These are phyloP conservation scores for Prosopis cineraria DNA, from an alignment of 306 rosid genomes.

Conservation along the genomic window DNA sequence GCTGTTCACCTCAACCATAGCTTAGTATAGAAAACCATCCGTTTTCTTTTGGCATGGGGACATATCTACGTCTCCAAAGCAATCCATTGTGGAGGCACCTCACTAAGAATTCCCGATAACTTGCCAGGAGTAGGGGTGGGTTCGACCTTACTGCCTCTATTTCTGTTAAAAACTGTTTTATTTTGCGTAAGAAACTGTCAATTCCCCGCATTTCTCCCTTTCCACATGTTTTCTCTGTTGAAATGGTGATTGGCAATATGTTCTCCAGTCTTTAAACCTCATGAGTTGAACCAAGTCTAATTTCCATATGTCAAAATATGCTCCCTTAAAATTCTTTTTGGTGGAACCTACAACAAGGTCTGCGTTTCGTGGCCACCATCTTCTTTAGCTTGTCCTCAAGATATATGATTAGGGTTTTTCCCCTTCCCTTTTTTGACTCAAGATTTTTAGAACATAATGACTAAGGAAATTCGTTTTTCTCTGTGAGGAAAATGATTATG, in stretches of 20 bases:
- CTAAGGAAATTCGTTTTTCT: not conserved
- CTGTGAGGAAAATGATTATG: not conserved
- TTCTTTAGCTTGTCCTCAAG: not conserved
- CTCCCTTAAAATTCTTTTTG: no score
- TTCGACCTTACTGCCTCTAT: slow-evolving; percentile 4
- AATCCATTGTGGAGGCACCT: not conserved
- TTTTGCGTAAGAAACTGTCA: no score
- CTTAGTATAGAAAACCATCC: slow-evolving; percentile 1
- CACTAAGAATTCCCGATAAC: not conserved
- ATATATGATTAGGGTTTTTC: not conserved
- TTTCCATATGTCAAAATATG: no score
- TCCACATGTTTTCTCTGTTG: no score
- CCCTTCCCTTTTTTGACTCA: not conserved
- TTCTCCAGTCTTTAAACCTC: no score
- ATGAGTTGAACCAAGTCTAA: no score
- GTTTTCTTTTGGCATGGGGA: slow-evolving; percentile 2
- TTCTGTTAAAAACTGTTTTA: not conserved
- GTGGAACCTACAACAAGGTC: no score
- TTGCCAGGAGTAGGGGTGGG: slow-evolving; percentile 19
- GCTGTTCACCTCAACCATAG: not conserved
- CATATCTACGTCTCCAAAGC: slow-evolving; percentile 8
- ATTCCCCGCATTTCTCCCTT: not conserved
- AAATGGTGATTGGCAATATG: no score
- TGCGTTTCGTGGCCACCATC: no score
- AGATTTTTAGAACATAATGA: not conserved